These are phyloP conservation scores for Schwanniomyces occidentalis DNA, from an alignment of 805 yeast genomes.

Conservation along the genomic window DNA sequence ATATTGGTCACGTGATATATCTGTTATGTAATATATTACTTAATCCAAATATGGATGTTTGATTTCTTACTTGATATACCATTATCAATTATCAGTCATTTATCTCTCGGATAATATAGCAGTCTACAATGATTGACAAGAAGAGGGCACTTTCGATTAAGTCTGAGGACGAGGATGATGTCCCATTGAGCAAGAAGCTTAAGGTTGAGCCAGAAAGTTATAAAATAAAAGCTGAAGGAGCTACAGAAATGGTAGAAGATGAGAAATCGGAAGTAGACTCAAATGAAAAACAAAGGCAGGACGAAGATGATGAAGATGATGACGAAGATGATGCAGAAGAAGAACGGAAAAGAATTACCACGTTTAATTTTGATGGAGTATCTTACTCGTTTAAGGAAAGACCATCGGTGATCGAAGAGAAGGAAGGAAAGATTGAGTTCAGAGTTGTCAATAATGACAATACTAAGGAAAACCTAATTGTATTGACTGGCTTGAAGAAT, in stretches of 20 bases:
- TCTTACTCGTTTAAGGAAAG: slow-evolving; percentile 84
- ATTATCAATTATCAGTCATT: too few relatives aligned
- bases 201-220: slow-evolving; percentile 21
- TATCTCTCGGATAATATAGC: too few relatives aligned
- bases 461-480: slow-evolving; percentile 81
- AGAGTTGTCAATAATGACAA: slow-evolving; percentile 96
- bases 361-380: slow-evolving; percentile 73
- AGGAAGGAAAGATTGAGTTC: slow-evolving; percentile 90
- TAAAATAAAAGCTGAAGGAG: slow-evolving; percentile 28
- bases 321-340: slow-evolving; percentile 46
- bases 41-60: too few relatives aligned
- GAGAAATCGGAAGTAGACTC: slow-evolving; percentile 20
- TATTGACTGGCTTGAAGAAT: slow-evolving; percentile 90
- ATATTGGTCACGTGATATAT: slow-evolving; percentile 1
- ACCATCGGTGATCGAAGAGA: slow-evolving; percentile 92
- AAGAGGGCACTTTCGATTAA: slow-evolving; percentile 27
- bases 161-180: slow-evolving; percentile 29
- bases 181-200: slow-evolving; percentile 23
- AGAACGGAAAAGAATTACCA: slow-evolving; percentile 41
- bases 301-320: slow-evolving; percentile 39
- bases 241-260: slow-evolving; percentile 30
- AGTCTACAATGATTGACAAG: slow-evolving; percentile 35
- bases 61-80: too few relatives aligned
- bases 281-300: slow-evolving; percentile 21
- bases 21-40: not conserved